Conservation (phyloP, 768 basidiomycete genomes). For the Mycena vulgaris region DNA sequence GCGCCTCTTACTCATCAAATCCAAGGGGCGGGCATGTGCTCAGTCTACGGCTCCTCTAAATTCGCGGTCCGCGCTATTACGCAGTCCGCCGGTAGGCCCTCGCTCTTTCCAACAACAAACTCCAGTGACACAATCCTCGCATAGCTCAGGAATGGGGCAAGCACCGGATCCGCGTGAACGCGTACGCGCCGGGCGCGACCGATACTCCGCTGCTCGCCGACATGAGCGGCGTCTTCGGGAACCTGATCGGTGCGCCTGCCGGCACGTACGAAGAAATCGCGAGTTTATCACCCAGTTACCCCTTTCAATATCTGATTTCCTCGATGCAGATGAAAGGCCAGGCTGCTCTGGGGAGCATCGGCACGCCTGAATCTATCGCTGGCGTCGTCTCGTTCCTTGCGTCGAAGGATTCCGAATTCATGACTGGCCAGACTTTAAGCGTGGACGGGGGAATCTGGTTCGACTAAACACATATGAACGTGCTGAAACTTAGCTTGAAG, state of each 20-base stretch:
- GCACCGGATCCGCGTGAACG: slow-evolving; percentile 40
- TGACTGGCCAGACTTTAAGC: slow-evolving; percentile 19
- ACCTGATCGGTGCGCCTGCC: slow-evolving; percentile 2
- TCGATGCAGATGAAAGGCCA: not conserved
- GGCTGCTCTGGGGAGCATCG: not conserved
- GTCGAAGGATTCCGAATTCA: slow-evolving; percentile 11
- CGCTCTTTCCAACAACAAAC: not conserved
- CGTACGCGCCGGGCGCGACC: slow-evolving; percentile 36
- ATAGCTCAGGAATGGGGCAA: slow-evolving; percentile 31
- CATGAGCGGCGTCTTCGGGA: slow-evolving; percentile 5
- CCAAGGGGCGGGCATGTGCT: slow-evolving; percentile 7
- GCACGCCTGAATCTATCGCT: not conserved
- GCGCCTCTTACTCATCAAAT: not conserved
- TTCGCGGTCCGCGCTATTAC: slow-evolving; percentile 36
- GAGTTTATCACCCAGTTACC: not conserved
- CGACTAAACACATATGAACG: not conserved
- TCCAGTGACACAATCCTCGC: not conserved
- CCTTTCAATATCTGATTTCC: not conserved
- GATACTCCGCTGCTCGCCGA: slow-evolving; percentile 22
- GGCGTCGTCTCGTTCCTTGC: slow-evolving; percentile 22
- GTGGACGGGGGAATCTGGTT: slow-evolving; percentile 25
- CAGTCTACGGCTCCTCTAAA: slow-evolving; percentile 31
- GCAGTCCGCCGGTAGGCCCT: slow-evolving; percentile 33
- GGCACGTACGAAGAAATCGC: slow-evolving; percentile 3
- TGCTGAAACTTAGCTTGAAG: too few species aligned